Conservation (phyloP, 495 filamentous ascomycete species). For the Trypethelium eluteriae region DNA sequence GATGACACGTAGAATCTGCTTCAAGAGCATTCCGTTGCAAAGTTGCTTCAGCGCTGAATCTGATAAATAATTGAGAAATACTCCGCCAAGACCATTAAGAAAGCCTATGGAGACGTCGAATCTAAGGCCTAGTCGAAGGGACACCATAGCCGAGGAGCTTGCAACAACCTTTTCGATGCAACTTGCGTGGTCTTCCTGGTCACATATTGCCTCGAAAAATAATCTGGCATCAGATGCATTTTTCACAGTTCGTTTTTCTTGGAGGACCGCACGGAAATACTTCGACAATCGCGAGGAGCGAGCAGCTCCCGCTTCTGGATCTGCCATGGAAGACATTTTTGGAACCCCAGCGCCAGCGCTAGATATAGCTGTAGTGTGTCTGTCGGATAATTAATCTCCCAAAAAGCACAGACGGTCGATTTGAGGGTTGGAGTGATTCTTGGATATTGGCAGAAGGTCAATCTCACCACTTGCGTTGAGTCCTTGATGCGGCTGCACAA, state of each 20-base stretch:
- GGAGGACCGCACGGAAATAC: slow-evolving; percentile 22
- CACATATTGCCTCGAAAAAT: slow-evolving; percentile 54
- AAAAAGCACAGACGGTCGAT: too few species aligned
- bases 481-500: too few species aligned
- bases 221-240: slow-evolving; percentile 42
- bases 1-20: slow-evolving; percentile 45
- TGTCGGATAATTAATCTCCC: too few species aligned
- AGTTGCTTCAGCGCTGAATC: slow-evolving; percentile 43
- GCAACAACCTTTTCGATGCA: slow-evolving; percentile 52
- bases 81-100: slow-evolving; percentile 37
- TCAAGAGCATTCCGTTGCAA: slow-evolving; percentile 48
- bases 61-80: slow-evolving; percentile 26
- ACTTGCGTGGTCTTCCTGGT: slow-evolving; percentile 40
- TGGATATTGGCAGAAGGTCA: too few species aligned
- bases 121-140: slow-evolving; percentile 44
- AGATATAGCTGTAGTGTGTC: background rate
- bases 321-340: background rate
- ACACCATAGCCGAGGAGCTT: slow-evolving; percentile 40
- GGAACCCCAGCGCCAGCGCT: background rate
- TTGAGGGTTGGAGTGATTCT: too few species aligned
- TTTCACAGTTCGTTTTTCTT: slow-evolving; percentile 32
- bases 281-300: background rate
- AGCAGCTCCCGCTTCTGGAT: background rate
- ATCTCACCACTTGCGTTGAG: too few species aligned
- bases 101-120: slow-evolving; percentile 46